These are phyloP conservation scores for Pseudonectria foliicola DNA, from an alignment of 2,329 filamentous ascomycete genomes.

Conservation along the genomic window DNA sequence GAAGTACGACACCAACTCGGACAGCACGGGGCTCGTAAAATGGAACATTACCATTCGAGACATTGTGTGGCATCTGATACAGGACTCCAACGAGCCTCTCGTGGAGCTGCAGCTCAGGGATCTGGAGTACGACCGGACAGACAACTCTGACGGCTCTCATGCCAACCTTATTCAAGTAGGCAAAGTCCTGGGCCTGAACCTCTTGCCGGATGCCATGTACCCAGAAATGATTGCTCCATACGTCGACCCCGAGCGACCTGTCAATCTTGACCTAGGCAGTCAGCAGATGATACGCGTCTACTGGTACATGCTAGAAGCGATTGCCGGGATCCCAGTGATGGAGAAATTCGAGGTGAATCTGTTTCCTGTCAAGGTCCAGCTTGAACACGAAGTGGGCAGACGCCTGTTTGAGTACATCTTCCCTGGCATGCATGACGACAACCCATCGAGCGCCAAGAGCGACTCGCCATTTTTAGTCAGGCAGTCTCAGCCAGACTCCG, in stretches of 20 bases:
- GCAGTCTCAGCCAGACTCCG: conserved; percentile 37
- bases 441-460: conserved; percentile 38
- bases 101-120: conserved; percentile 90
- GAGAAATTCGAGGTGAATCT: conserved; percentile 94
- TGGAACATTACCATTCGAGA: conserved; percentile 94
- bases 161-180: conserved; percentile 86
- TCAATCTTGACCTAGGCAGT: conserved; percentile 38
- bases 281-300: conserved; percentile 87
- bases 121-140: conserved; percentile 87
- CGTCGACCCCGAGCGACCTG: conserved; percentile 55
- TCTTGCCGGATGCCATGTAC: conserved; percentile 85
- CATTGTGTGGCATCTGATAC: conserved; percentile 94
- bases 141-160: conserved; percentile 95
- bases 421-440: conserved; percentile 65
- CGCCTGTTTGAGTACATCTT: conserved; percentile 97
- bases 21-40: conserved; percentile 72
- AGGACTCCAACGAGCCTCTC: conserved; percentile 77
- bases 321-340: conserved; percentile 94
- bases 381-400: conserved; percentile 88
- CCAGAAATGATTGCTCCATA: conserved; percentile 95
- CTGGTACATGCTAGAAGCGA: conserved; percentile 97
- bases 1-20: conserved; percentile 64
- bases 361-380: conserved; percentile 86
- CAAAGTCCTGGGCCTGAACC: conserved; percentile 79
- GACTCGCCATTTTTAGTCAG: conserved; percentile 54